Evolutionary conservation across 169 alveolate genomes (phyloP).

Genomic region (Eimeria tenella): DNA sequence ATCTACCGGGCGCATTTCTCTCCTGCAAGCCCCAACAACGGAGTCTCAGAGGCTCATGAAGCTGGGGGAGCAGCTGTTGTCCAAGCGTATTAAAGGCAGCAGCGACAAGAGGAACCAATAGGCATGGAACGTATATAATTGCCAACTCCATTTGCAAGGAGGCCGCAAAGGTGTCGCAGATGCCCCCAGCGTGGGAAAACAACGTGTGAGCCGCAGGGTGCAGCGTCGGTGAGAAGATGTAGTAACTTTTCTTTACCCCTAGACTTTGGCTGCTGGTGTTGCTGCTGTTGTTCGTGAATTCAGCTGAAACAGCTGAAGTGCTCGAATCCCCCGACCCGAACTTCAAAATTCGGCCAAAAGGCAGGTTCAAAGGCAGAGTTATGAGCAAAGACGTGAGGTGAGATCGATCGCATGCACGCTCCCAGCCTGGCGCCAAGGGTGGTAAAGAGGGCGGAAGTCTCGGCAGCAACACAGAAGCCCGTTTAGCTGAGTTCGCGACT

Average conservation of each 20-base stretch:
- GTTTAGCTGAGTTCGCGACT: conserved; percentile 19
- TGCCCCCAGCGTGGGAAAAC: conserved; percentile 77
- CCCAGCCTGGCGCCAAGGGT: conserved; percentile 28
- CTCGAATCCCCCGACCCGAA: conserved; percentile 50
- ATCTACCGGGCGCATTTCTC: conserved; percentile 75
- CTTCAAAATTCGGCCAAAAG: conserved; percentile 75
- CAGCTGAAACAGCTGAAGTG: not conserved
- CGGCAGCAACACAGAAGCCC: conserved; percentile 37
- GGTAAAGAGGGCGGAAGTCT: conserved; percentile 32
- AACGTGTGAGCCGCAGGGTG: conserved; percentile 74
- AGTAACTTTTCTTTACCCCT: conserved; percentile 76
- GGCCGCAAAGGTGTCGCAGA: conserved; percentile 78
- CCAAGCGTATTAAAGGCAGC: conserved; percentile 41
- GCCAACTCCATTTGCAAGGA: conserved; percentile 75
- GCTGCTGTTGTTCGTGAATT: conserved; percentile 10
- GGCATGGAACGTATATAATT: conserved; percentile 66
- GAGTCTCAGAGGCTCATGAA: conserved; percentile 64
- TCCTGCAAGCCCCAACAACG: conserved; percentile 77
- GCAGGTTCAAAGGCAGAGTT: conserved; percentile 74
- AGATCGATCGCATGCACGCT: conserved; percentile 56
- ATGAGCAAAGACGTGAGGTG: conserved; percentile 64
- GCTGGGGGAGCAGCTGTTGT: conserved; percentile 60
- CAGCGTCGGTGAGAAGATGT: conserved; percentile 71
- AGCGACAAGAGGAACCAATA: conserved; percentile 47
- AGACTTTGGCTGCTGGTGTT: conserved; percentile 63